These are phyloP conservation scores for Bipolaris victoriae DNA, from an alignment of 2,329 filamentous ascomycete genomes.

Conservation along the genomic window DNA sequence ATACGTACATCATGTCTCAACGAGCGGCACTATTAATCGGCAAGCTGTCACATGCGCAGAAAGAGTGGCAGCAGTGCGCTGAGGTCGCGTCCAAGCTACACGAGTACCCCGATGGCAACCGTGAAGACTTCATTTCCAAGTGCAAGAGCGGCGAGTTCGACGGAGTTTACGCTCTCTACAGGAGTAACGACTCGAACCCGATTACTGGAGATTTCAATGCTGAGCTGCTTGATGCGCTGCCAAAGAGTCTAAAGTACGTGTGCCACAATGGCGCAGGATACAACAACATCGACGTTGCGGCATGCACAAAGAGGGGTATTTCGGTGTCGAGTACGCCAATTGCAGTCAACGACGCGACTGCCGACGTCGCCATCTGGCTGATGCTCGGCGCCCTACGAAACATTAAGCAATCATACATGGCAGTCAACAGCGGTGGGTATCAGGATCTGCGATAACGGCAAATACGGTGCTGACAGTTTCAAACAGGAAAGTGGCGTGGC, in stretches of 20 bases:
- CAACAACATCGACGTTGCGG: slow-evolving; percentile 64
- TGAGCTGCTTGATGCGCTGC: slow-evolving; percentile 52
- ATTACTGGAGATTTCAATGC: slow-evolving; percentile 56
- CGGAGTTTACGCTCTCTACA: slow-evolving; percentile 63
- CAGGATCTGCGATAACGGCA: slow-evolving; percentile 9
- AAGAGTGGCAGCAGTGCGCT: slow-evolving; percentile 54
- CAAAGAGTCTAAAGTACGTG: slow-evolving; percentile 52
- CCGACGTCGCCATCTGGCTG: slow-evolving; percentile 58
- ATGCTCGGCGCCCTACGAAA: slow-evolving; percentile 60
- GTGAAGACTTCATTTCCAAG: slow-evolving; percentile 62
- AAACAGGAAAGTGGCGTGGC: slow-evolving; percentile 53
- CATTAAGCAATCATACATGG: slow-evolving; percentile 54
- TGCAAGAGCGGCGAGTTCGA: slow-evolving; percentile 62
- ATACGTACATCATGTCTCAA: slow-evolving; percentile 33
- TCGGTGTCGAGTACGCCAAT: slow-evolving; percentile 55
- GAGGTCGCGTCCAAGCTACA: slow-evolving; percentile 46
- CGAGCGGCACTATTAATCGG: slow-evolving; percentile 55
- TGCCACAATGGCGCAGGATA: slow-evolving; percentile 63
- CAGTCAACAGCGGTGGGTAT: slow-evolving; percentile 52
- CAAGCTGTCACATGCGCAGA: slow-evolving; percentile 52
- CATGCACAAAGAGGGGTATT: slow-evolving; percentile 57
- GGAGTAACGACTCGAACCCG: slow-evolving; percentile 63
- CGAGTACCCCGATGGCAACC: slow-evolving; percentile 61
- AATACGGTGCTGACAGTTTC: slow-evolving; percentile 12
- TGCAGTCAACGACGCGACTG: slow-evolving; percentile 60